Percentiles rank a stretch among this genome's conserved stretches.
These are phyloP conservation scores for Saccharomyces cerevisiae DNA, from an alignment of 805 yeast genomes.

Conservation along the genomic window DNA sequence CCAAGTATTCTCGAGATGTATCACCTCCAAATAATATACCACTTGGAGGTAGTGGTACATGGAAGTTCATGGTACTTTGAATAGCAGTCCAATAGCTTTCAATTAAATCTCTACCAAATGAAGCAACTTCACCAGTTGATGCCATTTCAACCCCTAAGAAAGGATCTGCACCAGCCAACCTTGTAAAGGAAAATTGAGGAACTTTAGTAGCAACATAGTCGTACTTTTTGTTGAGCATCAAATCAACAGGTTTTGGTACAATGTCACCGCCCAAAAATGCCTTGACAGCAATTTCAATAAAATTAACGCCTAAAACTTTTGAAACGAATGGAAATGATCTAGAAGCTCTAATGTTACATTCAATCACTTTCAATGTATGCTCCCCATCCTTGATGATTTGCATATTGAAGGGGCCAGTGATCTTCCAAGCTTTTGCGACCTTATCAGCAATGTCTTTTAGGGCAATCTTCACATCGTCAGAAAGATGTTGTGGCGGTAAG, in stretches of 20 bases:
- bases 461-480: constrained; percentile 56
- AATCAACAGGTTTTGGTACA: constrained; percentile 71
- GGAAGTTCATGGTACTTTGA: constrained; percentile 95
- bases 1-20: constrained; percentile 58
- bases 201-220: constrained; percentile 92
- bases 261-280: constrained; percentile 65
- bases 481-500: constrained; percentile 80
- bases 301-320: constrained; percentile 89
- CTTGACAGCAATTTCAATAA: constrained; percentile 88
- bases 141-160: constrained; percentile 99
- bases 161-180: constrained; percentile 99
- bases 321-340: constrained; percentile 99
- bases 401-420: constrained; percentile 98
- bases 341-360: constrained; percentile 97
- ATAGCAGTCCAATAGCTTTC: constrained; percentile 98
- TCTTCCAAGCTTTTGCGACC: constrained; percentile 89
- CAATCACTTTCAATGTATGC: constrained; percentile 83
- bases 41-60: constrained; percentile 81
- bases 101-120: constrained; percentile 75
- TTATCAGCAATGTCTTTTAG: constrained; percentile 84
- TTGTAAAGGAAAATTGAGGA: constrained; percentile 96
- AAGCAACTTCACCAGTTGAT: constrained; percentile 97
- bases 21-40: constrained; percentile 96
- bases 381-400: constrained; percentile 80
- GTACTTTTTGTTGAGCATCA: constrained; percentile 62